A percentile compares a stretch with the other conserved stretches of the same genome.
Conservation (phyloP, 2,329 filamentous ascomycete genomes). For the Apiospora arundinis region DNA sequence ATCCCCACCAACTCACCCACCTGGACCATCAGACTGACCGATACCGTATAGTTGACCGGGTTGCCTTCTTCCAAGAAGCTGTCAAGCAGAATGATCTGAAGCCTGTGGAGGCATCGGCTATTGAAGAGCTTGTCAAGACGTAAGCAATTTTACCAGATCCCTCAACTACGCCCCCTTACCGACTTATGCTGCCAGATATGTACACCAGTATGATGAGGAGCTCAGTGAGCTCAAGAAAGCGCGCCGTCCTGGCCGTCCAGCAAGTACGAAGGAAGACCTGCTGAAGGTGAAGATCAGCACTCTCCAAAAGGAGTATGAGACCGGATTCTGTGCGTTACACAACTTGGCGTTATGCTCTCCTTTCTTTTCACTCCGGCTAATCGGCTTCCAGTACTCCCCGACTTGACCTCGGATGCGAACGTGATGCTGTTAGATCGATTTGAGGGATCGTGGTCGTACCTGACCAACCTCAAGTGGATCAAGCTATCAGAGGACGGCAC, state of each 20-base stretch:
- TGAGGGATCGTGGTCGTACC: conserved; percentile 84
- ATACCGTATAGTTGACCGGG: conserved; percentile 63
- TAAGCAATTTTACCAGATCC: conserved; percentile 42
- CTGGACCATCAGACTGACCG: conserved; percentile 14
- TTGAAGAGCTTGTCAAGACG: conserved; percentile 68
- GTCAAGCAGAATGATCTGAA: conserved; percentile 57
- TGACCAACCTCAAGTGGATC: conserved; percentile 78
- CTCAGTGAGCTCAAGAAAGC: conserved; percentile 68
- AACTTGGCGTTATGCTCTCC: not conserved
- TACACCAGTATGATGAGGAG: conserved; percentile 75
- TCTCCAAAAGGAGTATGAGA: conserved; percentile 80
- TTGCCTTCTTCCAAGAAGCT: conserved; percentile 74
- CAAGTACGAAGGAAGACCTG: conserved; percentile 77
- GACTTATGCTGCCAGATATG: conserved; percentile 53
- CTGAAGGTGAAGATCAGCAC: conserved; percentile 73
- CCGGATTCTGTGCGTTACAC: conserved; percentile 74
- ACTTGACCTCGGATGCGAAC: conserved; percentile 72
- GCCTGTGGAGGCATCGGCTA: conserved; percentile 59
- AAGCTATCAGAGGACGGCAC: conserved; percentile 71
- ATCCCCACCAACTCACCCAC: not conserved
- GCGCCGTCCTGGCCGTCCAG: conserved; percentile 79
- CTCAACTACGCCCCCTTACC: not conserved
- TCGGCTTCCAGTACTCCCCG: conserved; percentile 67
- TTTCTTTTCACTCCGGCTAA: not conserved
- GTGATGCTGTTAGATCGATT: conserved; percentile 72